Conservation (phyloP, 352 stramenopile genomes). For the Phytophthora ohioensis region DNA sequence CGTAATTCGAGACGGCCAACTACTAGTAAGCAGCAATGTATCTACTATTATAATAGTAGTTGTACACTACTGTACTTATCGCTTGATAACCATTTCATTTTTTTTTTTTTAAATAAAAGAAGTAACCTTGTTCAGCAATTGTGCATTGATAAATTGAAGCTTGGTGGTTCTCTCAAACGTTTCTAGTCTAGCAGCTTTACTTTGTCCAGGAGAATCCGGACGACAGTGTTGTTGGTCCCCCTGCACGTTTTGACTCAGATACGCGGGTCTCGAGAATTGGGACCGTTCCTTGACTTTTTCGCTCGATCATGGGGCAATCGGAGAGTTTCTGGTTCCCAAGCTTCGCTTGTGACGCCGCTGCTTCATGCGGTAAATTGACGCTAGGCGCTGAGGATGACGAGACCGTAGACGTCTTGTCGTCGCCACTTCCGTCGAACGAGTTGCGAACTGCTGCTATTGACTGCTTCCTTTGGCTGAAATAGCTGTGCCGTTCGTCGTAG, state of each 20-base stretch:
- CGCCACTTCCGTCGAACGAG: slow-evolving; percentile 20
- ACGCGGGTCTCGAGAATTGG: slow-evolving; percentile 43
- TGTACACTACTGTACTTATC: too few relatives aligned
- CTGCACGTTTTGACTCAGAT: slow-evolving; percentile 35
- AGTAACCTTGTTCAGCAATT: too few relatives aligned
- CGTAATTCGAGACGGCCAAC: too few relatives aligned
- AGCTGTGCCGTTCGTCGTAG: slow-evolving; percentile 32
- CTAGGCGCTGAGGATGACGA: slow-evolving; percentile 21
- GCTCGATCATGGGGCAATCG: slow-evolving; percentile 59
- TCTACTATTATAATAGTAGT: too few relatives aligned
- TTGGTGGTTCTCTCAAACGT: too few relatives aligned
- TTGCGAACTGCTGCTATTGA: slow-evolving; percentile 9
- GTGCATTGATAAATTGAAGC: too few relatives aligned
- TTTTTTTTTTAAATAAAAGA: too few relatives aligned
- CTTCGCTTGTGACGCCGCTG: background rate
- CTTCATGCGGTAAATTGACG: slow-evolving; percentile 1
- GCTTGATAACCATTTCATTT: too few relatives aligned
- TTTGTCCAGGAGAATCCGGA: slow-evolving; percentile 29
- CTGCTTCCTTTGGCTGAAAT: slow-evolving; percentile 34
- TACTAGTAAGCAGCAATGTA: too few relatives aligned
- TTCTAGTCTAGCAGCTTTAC: background rate
- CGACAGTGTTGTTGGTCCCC: background rate
- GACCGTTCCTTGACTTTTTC: slow-evolving; percentile 41
- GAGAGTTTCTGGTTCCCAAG: slow-evolving; percentile 5
- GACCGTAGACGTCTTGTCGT: slow-evolving; percentile 22